phyloP scores from a whole-genome alignment of 306 rosid species.

The Vigna nakashimae region DNA sequence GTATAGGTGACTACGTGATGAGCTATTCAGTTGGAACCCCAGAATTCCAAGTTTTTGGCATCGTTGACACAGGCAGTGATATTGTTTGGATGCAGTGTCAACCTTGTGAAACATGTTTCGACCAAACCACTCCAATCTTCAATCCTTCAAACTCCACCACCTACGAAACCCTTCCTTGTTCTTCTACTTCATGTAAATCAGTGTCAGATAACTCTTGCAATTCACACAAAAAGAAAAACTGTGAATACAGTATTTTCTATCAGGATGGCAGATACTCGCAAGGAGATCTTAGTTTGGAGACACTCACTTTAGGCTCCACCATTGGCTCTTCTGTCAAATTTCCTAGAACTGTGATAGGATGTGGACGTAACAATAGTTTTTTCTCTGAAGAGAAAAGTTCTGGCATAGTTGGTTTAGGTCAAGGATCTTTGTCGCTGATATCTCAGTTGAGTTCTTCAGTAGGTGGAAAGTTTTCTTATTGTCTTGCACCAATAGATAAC shows the following conservation, averaged over 20 bases:
- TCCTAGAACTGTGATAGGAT: not conserved
- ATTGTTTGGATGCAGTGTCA: constrained; percentile 67
- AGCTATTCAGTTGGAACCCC: constrained; percentile 61
- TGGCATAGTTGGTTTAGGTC: not conserved
- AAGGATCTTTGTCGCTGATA: not conserved
- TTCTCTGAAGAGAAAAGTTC: not conserved
- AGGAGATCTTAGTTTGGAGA: not conserved
- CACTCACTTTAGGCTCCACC: not conserved
- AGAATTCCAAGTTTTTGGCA: constrained; percentile 39
- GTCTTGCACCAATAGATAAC: not conserved
- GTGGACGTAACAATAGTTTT: not conserved
- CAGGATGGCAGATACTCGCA: not conserved
- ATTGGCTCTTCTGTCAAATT: not conserved
- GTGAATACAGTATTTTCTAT: not conserved
- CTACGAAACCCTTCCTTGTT: constrained; percentile 14
- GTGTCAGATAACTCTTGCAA: not conserved
- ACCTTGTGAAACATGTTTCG: constrained; percentile 35
- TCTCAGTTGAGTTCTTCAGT: not conserved
- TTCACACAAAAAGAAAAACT: not conserved
- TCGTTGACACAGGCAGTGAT: constrained; percentile 67
- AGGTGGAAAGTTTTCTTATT: not conserved
- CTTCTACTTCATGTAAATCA: not conserved
- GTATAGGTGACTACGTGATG: constrained; percentile 57
- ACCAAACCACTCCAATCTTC: constrained; percentile 51
- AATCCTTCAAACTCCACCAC: constrained; percentile 52